phyloP scores from a whole-genome alignment of 768 basidiomycete genomes.

The Tulasnella sp. region DNA sequence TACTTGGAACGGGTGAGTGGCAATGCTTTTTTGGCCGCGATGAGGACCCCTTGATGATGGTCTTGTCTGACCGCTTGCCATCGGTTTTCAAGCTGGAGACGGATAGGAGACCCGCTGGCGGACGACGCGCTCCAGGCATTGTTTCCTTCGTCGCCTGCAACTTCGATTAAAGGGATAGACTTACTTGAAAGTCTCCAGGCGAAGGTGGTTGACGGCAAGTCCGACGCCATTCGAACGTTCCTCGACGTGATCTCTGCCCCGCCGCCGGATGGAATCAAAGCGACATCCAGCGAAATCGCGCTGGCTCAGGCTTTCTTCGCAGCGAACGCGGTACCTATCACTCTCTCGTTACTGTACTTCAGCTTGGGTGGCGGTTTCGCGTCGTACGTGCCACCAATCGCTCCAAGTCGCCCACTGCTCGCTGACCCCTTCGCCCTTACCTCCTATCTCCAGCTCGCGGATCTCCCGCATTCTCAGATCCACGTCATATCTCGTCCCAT shows the following conservation, averaged over 20 bases:
- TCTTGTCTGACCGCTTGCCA: neutral
- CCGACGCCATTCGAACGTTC: neutral
- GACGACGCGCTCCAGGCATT: neutral
- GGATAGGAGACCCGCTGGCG: neutral
- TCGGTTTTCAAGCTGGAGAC: neutral
- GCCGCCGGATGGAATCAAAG: neutral
- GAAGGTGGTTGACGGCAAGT: neutral
- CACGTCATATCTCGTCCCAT: neutral
- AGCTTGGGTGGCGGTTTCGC: conserved; percentile 6
- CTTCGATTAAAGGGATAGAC: neutral
- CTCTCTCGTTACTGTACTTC: neutral
- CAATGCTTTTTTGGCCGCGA: neutral
- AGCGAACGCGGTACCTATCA: neutral
- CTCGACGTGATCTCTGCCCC: neutral
- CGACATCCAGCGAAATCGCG: neutral
- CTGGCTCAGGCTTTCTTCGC: neutral
- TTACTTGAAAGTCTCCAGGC: neutral
- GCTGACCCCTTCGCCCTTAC: neutral
- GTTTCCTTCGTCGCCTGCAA: neutral
- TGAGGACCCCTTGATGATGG: neutral
- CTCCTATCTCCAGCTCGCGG: neutral
- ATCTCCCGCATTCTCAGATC: conserved; percentile 1
- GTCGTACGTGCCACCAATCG: neutral
- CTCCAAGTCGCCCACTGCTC: neutral
- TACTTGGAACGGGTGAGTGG: neutral